These are phyloP conservation scores for Lipomyces spencermartinsiae DNA, from an alignment of 805 yeast genomes.

Conservation along the genomic window DNA sequence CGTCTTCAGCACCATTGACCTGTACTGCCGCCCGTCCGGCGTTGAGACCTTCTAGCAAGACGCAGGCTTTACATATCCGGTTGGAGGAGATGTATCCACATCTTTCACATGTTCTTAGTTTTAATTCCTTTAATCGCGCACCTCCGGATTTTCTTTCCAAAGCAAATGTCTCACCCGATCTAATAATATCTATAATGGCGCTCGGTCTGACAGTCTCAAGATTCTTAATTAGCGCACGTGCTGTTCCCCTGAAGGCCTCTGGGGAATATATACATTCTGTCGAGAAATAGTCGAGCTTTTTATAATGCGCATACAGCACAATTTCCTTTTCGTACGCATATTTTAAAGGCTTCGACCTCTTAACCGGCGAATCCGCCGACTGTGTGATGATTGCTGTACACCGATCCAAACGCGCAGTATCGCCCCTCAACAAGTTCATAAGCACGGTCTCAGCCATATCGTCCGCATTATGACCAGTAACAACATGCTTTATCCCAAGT, in stretches of 20 bases:
- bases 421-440: slow-evolving; percentile 96
- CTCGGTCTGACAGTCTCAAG: slow-evolving; percentile 90
- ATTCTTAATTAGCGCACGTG: slow-evolving; percentile 88
- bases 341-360: slow-evolving; percentile 94
- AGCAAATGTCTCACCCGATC: slow-evolving; percentile 87
- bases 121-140: slow-evolving; percentile 30
- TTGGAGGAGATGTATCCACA: slow-evolving; percentile 94
- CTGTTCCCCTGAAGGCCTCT: slow-evolving; percentile 97
- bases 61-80: slow-evolving; percentile 90
- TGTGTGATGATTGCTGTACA: slow-evolving; percentile 86
- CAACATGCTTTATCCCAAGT: slow-evolving; percentile 84
- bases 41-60: slow-evolving; percentile 82
- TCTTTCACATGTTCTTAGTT: slow-evolving; percentile 65
- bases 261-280: slow-evolving; percentile 99
- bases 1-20: not conserved
- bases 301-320: slow-evolving; percentile 95
- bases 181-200: slow-evolving; percentile 91
- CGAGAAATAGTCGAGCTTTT: slow-evolving; percentile 90
- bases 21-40: slow-evolving; percentile 48
- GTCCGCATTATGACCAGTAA: slow-evolving; percentile 98
- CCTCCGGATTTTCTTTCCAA: slow-evolving; percentile 45
- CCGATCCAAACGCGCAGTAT: slow-evolving; percentile 86
- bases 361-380: slow-evolving; percentile 80
- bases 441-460: slow-evolving; percentile 98
- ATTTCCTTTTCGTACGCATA: slow-evolving; percentile 96